Evolutionary conservation across 768 basidiomycete species (phyloP).

Genomic region (Boletales sp.): DNA sequence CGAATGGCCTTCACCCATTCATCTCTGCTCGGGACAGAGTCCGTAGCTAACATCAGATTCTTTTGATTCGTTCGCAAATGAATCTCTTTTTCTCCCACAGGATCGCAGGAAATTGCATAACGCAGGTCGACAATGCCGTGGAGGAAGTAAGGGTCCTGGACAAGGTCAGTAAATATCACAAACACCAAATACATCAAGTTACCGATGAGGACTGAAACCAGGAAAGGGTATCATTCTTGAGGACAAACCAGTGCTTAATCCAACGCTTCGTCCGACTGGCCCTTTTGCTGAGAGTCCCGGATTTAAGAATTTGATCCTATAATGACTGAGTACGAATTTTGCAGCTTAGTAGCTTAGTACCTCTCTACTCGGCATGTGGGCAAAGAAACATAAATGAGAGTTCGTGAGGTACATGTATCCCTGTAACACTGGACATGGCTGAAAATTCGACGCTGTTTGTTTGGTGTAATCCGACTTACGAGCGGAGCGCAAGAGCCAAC

Average conservation of each 20-base stretch:
- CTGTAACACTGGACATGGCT: conserved; percentile 66
- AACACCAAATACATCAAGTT: conserved; percentile 21
- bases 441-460: neutral
- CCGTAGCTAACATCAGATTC: conserved; percentile 64
- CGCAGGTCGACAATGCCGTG: conserved; percentile 94
- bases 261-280: conserved; percentile 86
- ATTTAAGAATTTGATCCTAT: conserved; percentile 90
- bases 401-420: conserved; percentile 98
- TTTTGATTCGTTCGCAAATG: conserved; percentile 82
- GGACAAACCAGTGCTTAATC: conserved; percentile 94
- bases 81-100: conserved; percentile 72
- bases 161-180: conserved; percentile 3
- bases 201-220: conserved; percentile 97
- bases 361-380: conserved; percentile 88
- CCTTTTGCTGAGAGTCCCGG: conserved; percentile 85
- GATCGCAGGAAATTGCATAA: conserved; percentile 88
- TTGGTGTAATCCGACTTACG: conserved; percentile 49
- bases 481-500: conserved; percentile 88
- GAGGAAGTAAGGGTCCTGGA: conserved; percentile 94
- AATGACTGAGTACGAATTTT: conserved; percentile 10
- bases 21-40: conserved; percentile 79
- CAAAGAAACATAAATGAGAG: conserved; percentile 93
- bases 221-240: conserved; percentile 93
- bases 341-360: conserved; percentile 37
- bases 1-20: conserved; percentile 97